A percentile compares a stretch with the other conserved stretches of the same genome.
Conservation (phyloP, 345 rosid genomes). For the Citrus reticulata region DNA sequence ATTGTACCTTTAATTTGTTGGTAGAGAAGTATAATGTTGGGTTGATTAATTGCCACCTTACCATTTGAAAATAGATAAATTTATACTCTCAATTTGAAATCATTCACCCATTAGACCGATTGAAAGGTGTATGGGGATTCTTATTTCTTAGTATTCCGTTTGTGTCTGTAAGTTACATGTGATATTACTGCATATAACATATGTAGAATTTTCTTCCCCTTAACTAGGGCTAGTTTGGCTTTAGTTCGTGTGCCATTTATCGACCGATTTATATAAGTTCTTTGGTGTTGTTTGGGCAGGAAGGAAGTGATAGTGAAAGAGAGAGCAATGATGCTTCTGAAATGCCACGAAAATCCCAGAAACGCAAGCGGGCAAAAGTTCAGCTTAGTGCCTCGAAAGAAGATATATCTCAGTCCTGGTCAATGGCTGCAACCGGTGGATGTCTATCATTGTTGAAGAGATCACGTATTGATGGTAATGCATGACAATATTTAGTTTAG, state of each 20-base stretch:
- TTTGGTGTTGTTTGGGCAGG: constrained; percentile 37
- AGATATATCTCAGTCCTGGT: constrained; percentile 34
- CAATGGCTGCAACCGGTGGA: constrained; percentile 52
- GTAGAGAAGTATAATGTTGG: background rate
- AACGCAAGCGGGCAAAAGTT: constrained; percentile 58
- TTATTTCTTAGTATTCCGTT: background rate
- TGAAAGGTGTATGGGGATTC: background rate
- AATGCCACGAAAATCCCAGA: constrained; percentile 42
- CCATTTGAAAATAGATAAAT: background rate
- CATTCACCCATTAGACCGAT: background rate
- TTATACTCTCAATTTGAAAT: background rate
- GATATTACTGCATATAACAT: background rate
- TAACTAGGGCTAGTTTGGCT: background rate
- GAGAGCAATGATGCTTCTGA: constrained; percentile 58
- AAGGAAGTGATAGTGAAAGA: constrained; percentile 73
- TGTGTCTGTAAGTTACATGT: background rate
- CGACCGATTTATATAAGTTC: background rate
- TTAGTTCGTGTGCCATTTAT: background rate
- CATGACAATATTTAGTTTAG: constrained; percentile 4
- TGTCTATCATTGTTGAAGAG: constrained; percentile 77
- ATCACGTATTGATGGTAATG: constrained; percentile 57
- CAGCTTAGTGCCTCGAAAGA: constrained; percentile 49
- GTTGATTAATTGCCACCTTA: background rate
- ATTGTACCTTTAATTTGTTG: background rate
- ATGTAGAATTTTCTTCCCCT: background rate